Base-by-base conservation (phyloP, 2,329 filamentous ascomycete genomes). In the Chrysosporium queenslandicum region DNA sequence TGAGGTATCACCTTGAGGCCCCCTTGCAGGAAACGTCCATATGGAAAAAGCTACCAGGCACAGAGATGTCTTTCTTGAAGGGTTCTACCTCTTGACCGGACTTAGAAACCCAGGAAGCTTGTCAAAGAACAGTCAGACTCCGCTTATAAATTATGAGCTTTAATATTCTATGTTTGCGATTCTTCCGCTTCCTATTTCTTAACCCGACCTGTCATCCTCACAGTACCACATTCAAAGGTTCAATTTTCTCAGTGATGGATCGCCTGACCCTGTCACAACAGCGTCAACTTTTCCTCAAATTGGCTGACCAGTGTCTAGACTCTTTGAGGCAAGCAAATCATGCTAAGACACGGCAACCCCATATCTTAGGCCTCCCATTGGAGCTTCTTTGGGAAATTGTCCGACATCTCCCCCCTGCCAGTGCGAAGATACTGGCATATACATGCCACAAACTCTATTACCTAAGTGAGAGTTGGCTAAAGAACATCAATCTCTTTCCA, bases 331-430 rank as follows among this genome's bases (percentile, higher is more conserved):
- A 16, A 18, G 6, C 11, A 3, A 51, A 51, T 32, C 2, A 37
- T 37, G 30, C 18, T 3, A 51, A 45, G 5, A 5, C 40, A 11
- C 9, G 14, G 16, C n/a, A 37, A 36, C 11, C 49, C n/a, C 49
- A 51, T 39, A 20, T 51, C 29, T n/a, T 51, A 27, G 49, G 49
- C 11, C 39, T 51, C 14, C 49, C 40, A 8, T 11, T 51, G 16
- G 49, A 51, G 20, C 39, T 51, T n/a, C 0, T 51, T 6, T 37
- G 30, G 30, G 41, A 45, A 14, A 18, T 51, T 20, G 30, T 29
- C 11, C 29, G 30, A 37, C 20, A 43, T 39, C 40, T 51, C 3
- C 37, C 48, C 9, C 48, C 40, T 1, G 48, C 48, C 30, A 43
- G 48, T 12, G 40, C 27, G 9, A 34, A 29, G 16, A 18, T 36